A percentile compares a stretch with the other conserved stretches of the same genome.
These are phyloP conservation scores for Ceratocystis lukuohia DNA, from an alignment of 2,329 filamentous ascomycete species.

Conservation along the genomic window DNA sequence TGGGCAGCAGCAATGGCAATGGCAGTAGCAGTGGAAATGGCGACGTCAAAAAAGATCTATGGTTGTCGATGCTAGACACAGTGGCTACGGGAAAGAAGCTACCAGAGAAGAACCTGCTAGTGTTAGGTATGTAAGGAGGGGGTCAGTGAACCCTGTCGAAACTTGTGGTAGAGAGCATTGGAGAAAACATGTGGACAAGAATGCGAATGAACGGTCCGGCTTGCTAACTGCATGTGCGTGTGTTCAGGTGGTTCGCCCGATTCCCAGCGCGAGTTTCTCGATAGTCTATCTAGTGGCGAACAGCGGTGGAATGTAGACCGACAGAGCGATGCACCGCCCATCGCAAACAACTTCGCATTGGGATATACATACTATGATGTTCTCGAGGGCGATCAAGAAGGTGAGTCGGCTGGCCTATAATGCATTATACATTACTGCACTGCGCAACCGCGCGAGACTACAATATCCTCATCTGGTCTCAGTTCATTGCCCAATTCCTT, in stretches of 20 bases:
- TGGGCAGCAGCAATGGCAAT: slow-evolving; percentile 56
- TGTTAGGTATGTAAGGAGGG: slow-evolving; percentile 49
- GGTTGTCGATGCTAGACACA: slow-evolving; percentile 83
- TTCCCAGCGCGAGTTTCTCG: slow-evolving; percentile 72
- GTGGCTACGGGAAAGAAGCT: slow-evolving; percentile 82
- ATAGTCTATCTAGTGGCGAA: slow-evolving; percentile 44
- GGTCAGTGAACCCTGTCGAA: not conserved
- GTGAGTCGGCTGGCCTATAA: slow-evolving; percentile 32
- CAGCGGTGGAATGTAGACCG: slow-evolving; percentile 40
- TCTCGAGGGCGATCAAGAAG: slow-evolving; percentile 84
- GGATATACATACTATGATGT: slow-evolving; percentile 95
- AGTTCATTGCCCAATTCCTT: not conserved
- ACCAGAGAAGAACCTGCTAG: slow-evolving; percentile 80
- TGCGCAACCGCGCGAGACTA: too few relatives aligned
- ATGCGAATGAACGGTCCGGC: not conserved
- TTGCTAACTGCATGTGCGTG: slow-evolving; percentile 6
- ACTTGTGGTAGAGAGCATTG: slow-evolving; percentile 7
- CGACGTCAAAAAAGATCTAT: slow-evolving; percentile 77
- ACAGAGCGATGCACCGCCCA: slow-evolving; percentile 53
- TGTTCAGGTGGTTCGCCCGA: slow-evolving; percentile 61
- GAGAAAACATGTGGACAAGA: not conserved
- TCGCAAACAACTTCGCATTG: slow-evolving; percentile 83
- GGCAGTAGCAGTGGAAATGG: slow-evolving; percentile 34
- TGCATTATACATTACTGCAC: too few relatives aligned
- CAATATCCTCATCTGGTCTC: too few relatives aligned